Evolutionary conservation across 768 basidiomycete species (phyloP).

Genomic region (Trametes maxima): DNA sequence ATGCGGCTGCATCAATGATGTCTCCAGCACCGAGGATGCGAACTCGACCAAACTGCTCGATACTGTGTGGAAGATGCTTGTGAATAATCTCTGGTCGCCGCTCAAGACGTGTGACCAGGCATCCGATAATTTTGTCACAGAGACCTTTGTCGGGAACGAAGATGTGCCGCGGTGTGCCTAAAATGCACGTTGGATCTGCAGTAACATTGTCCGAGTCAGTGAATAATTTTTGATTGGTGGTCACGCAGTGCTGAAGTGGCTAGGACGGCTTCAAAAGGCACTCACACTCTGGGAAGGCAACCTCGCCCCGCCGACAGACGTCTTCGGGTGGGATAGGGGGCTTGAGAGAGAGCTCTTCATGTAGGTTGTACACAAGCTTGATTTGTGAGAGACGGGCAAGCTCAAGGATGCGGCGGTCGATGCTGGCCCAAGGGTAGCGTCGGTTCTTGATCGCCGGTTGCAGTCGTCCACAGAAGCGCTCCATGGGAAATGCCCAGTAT

Average conservation of each 20-base stretch:
- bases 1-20: slow-evolving; percentile 21
- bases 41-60: slow-evolving; percentile 29
- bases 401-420: slow-evolving; percentile 4
- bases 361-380: not conserved
- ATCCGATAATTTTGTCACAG: not conserved
- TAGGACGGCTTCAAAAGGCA: not conserved
- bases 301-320: not conserved
- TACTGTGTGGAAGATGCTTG: slow-evolving; percentile 14
- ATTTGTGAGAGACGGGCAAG: not conserved
- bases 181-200: not conserved
- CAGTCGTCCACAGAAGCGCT: no score
- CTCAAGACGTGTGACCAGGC: not conserved
- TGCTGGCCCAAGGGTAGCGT: slow-evolving; percentile 5
- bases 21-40: slow-evolving; percentile 32
- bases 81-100: not conserved
- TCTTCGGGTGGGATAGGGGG: slow-evolving; percentile 14
- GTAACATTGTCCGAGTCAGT: not conserved
- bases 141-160: not conserved
- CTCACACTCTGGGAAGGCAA: not conserved
- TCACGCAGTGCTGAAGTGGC: no score
- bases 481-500: no score
- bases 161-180: not conserved
- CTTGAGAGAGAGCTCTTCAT: not conserved
- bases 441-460: no score
- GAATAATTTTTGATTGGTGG: no score